Percentiles rank a stretch among this genome's conserved stretches.
Evolutionary conservation across 1,284 basidiomycete species (phyloP).

Genomic region (Cutaneotrichosporon sp.): DNA sequence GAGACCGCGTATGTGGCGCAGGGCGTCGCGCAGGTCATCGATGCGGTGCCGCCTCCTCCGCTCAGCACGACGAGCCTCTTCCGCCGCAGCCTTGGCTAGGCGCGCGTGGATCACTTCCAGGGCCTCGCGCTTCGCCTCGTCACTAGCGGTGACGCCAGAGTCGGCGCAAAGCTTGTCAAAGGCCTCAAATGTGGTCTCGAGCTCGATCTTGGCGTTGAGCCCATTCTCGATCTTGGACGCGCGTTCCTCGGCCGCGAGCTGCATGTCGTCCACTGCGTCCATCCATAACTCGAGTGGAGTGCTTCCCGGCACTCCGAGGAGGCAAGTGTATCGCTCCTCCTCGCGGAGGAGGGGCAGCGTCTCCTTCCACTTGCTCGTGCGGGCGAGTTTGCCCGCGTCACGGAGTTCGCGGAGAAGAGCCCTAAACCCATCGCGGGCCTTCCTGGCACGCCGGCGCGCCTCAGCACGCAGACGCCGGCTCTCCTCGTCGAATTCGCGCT

Average conservation of each 20-base stretch:
- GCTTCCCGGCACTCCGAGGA: constrained; percentile 88
- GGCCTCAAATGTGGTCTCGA: constrained; percentile 54
- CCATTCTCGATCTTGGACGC: constrained; percentile 59
- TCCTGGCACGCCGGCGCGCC: constrained; percentile 75
- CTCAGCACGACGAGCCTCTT: constrained; percentile 77
- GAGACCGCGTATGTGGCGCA: constrained; percentile 80
- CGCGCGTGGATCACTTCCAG: constrained; percentile 66
- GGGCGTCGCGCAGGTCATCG: constrained; percentile 92
- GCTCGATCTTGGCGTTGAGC: constrained; percentile 40
- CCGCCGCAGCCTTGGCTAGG: constrained; percentile 70
- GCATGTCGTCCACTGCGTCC: constrained; percentile 84
- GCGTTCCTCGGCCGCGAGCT: constrained; percentile 77
- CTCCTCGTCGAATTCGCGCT: constrained; percentile 83
- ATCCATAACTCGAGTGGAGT: constrained; percentile 94
- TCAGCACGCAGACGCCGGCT: constrained; percentile 74
- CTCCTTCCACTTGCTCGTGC: constrained; percentile 86
- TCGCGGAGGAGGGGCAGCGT: constrained; percentile 72
- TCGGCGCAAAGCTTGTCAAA: constrained; percentile 58
- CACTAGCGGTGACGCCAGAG: constrained; percentile 51
- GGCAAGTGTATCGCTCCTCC: constrained; percentile 76
- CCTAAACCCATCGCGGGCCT: constrained; percentile 83
- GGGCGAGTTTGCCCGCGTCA: constrained; percentile 66
- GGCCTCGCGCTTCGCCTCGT: constrained; percentile 62
- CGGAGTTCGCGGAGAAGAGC: constrained; percentile 71
- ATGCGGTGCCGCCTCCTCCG: constrained; percentile 80